These are phyloP conservation scores for Polyplosphaeria fusca DNA, from an alignment of 495 filamentous ascomycete genomes.

Conservation along the genomic window DNA sequence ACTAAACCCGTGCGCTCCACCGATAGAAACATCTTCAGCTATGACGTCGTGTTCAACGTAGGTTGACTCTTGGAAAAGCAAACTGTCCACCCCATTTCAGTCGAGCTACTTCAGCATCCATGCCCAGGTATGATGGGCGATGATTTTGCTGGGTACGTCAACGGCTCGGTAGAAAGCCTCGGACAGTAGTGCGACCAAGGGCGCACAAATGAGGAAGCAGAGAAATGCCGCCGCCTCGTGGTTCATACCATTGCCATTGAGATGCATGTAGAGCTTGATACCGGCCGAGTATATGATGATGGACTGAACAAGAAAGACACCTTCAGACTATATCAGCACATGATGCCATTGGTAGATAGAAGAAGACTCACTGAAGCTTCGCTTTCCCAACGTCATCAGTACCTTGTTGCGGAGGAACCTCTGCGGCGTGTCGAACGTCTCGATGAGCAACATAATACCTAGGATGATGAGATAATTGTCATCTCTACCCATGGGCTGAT, in stretches of 20 bases:
- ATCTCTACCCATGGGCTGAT: constrained; percentile 38
- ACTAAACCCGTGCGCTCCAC: too few relatives aligned
- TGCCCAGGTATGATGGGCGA: constrained; percentile 18
- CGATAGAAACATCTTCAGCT: too few relatives aligned
- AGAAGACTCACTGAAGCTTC: constrained; percentile 38
- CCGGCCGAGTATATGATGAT: constrained; percentile 40
- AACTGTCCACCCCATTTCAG: too few relatives aligned
- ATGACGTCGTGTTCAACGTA: too few relatives aligned
- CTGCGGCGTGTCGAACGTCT: constrained; percentile 37
- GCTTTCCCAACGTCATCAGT: constrained; percentile 32
- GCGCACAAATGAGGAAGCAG: constrained; percentile 28
- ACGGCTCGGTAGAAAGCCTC: constrained; percentile 34
- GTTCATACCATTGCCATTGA: constrained; percentile 14
- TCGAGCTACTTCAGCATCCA: constrained; percentile 19
- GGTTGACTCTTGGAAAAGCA: too few relatives aligned
- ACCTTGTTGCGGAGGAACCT: constrained; percentile 29
- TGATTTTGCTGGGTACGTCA: constrained; percentile 23
- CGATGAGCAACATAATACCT: constrained; percentile 38
- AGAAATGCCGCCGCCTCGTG: constrained; percentile 14
- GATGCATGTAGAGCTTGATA: constrained; percentile 34
- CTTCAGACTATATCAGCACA: constrained; percentile 17
- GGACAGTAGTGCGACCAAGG: constrained; percentile 13
- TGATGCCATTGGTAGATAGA: background rate
- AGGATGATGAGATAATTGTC: constrained; percentile 41
- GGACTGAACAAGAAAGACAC: constrained; percentile 35